Conservation (phyloP, 306 rosid genomes). For the Quercus mongolica region DNA sequence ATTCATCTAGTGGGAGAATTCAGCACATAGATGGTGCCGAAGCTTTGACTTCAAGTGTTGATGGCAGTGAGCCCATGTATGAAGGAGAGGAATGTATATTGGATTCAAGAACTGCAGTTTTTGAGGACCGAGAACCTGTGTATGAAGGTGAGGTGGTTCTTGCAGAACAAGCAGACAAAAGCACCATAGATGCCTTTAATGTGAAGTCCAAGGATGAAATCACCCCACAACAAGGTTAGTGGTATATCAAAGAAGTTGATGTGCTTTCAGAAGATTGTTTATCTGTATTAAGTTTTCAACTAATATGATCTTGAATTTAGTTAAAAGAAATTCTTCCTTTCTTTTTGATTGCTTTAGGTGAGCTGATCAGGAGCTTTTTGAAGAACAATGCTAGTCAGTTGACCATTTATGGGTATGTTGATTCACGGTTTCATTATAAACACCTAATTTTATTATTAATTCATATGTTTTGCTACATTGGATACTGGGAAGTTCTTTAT, state of each 20-base stretch:
- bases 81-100: conserved; percentile 95
- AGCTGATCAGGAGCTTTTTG: conserved; percentile 71
- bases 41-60: conserved; percentile 56
- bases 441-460: conserved; percentile 14
- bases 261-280: conserved; percentile 12
- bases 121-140: conserved; percentile 74
- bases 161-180: conserved; percentile 79
- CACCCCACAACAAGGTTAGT: conserved; percentile 71
- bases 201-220: conserved; percentile 53
- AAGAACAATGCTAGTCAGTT: conserved; percentile 91
- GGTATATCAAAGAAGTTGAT: conserved; percentile 16
- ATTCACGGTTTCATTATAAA: conserved; percentile 8
- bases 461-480: conserved; percentile 10
- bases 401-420: conserved; percentile 78
- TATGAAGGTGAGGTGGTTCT: conserved; percentile 94
- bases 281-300: not conserved
- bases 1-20: conserved; percentile 43
- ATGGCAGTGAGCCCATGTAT: conserved; percentile 84
- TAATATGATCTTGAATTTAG: conserved; percentile 22
- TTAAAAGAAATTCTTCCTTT: conserved; percentile 1
- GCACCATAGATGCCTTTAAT: conserved; percentile 39
- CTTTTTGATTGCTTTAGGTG: conserved; percentile 57
- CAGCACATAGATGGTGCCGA: conserved; percentile 46
- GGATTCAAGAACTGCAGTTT: conserved; percentile 41
- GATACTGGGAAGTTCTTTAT: not conserved